A percentile compares a stretch with the other conserved stretches of the same genome.
Conservation (phyloP, 2,329 filamentous ascomycete genomes). For the Hypoxylon sp. region DNA sequence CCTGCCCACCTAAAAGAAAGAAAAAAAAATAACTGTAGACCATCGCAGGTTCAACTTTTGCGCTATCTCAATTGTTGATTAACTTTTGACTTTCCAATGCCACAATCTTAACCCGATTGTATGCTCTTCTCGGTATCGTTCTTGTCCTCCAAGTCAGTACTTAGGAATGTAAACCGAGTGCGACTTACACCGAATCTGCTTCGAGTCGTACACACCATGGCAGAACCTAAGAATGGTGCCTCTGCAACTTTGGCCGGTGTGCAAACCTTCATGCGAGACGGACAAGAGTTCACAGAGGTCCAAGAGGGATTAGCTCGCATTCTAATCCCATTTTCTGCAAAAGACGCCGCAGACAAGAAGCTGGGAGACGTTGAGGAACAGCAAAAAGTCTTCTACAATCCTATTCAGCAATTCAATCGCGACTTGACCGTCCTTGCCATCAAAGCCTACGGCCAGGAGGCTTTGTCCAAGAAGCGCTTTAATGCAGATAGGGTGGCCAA, state of each 20-base stretch:
- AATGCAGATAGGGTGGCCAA: conserved; percentile 55
- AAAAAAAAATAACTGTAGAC: conserved; percentile 6
- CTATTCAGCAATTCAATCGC: conserved; percentile 98
- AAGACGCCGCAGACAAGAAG: conserved; percentile 48
- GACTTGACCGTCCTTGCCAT: conserved; percentile 94
- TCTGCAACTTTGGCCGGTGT: conserved; percentile 44
- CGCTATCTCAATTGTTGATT: background rate
- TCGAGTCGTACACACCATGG: conserved; percentile 42
- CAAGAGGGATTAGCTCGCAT: conserved; percentile 67
- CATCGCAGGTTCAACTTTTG: background rate
- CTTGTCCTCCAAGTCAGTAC: conserved; percentile 3
- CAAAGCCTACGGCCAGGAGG: conserved; percentile 82
- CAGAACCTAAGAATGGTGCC: conserved; percentile 33
- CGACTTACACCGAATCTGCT: conserved; percentile 12
- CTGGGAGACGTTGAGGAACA: conserved; percentile 63
- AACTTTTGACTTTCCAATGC: background rate
- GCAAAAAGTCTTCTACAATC: conserved; percentile 95
- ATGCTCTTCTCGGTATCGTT: conserved; percentile 19
- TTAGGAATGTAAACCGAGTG: conserved; percentile 37
- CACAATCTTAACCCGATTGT: conserved; percentile 2
- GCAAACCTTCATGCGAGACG: conserved; percentile 52
- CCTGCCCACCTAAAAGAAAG: conserved; percentile 9
- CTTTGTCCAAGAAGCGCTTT: conserved; percentile 57
- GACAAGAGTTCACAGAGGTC: conserved; percentile 60
- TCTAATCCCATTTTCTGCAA: conserved; percentile 55